Percentiles rank a stretch among this genome's conserved stretches.
phyloP scores from a whole-genome alignment of 2,329 filamentous ascomycete genomes.

The Beauveria rudraprayagi region DNA sequence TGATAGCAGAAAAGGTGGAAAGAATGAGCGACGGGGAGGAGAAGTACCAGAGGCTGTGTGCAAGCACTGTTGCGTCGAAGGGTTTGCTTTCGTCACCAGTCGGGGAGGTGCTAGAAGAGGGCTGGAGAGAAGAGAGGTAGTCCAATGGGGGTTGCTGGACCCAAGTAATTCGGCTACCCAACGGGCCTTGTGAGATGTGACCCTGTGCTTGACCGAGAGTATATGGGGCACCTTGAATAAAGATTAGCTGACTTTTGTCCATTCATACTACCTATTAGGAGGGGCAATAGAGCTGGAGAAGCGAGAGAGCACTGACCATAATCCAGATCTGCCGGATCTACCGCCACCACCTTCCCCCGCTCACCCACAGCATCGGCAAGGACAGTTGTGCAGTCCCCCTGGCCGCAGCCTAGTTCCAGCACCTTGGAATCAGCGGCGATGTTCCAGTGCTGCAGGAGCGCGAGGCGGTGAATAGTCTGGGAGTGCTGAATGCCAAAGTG shows the following conservation, averaged over 20 bases:
- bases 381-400: constrained; percentile 44
- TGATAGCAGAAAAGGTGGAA: constrained; percentile 12
- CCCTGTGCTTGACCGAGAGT: constrained; percentile 13
- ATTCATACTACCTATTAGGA: neutral
- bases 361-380: constrained; percentile 37
- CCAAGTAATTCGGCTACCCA: constrained; percentile 9
- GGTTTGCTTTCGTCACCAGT: neutral
- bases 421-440: constrained; percentile 29
- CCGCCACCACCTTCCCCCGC: constrained; percentile 33
- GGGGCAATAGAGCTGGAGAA: neutral
- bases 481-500: constrained; percentile 2
- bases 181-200: constrained; percentile 12
- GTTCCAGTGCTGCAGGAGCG: constrained; percentile 23
- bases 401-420: constrained; percentile 48
- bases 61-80: constrained; percentile 12
- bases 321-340: constrained; percentile 39
- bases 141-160: neutral
- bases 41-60: constrained; percentile 14
- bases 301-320: constrained; percentile 27
- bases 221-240: constrained; percentile 12
- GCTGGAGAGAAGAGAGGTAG: neutral
- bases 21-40: constrained; percentile 11
- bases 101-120: neutral
- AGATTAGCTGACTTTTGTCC: neutral
- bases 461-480: constrained; percentile 23